Percentiles rank a stretch among this genome's conserved stretches.
Evolutionary conservation across 371 early-diverging fungal genomes (phyloP).

Genomic region (Apophysomyces variabilis): DNA sequence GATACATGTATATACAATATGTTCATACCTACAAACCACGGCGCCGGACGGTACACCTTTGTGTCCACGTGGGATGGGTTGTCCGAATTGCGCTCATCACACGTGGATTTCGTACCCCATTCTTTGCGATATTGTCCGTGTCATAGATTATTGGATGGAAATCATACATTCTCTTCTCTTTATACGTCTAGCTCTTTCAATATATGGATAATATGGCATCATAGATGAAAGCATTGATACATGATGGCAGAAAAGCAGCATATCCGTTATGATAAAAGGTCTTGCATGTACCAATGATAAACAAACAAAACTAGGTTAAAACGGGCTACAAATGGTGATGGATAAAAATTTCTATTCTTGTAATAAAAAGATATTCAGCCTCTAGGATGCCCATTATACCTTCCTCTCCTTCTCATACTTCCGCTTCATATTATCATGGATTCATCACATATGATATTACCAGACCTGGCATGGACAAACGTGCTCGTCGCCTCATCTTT

Average conservation of each 20-base stretch:
- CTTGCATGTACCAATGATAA: background rate
- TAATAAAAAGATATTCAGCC: background rate
- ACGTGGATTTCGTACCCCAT: too few relatives aligned
- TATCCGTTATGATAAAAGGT: background rate
- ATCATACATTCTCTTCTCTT: too few relatives aligned
- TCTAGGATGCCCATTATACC: background rate
- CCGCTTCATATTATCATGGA: background rate
- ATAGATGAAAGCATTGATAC: background rate
- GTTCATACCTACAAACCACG: too few relatives aligned
- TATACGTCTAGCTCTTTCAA: too few relatives aligned
- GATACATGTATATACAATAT: too few relatives aligned
- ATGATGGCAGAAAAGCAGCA: background rate
- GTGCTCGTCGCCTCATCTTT: constrained; percentile 56
- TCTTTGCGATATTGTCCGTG: too few relatives aligned
- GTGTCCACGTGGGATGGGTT: too few relatives aligned
- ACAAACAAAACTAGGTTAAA: background rate
- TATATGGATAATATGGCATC: too few relatives aligned
- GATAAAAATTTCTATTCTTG: background rate
- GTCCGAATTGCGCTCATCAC: too few relatives aligned
- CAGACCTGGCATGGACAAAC: constrained; percentile 22
- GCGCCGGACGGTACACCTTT: too few relatives aligned
- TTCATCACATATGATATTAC: background rate
- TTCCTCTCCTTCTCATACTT: background rate
- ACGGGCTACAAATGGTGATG: background rate
- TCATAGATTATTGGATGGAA: too few relatives aligned